phyloP scores from a whole-genome alignment of 345 rosid species.

The Murraya paniculata region DNA sequence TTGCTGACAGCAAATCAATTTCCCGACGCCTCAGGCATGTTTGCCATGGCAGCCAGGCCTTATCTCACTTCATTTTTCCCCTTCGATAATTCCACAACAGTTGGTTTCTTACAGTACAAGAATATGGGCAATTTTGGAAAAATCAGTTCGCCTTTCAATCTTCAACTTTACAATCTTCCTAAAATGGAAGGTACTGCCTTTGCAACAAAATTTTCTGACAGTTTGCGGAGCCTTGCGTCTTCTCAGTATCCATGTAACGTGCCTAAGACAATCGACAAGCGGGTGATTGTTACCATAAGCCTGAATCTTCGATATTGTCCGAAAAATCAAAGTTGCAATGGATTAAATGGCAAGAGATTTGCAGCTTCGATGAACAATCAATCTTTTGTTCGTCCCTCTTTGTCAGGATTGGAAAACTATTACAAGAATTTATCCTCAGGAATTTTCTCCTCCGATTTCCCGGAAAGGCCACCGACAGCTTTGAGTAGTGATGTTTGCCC shows the following conservation, averaged over 20 bases:
- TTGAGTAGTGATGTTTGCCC: no score
- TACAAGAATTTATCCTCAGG: slow-evolving; percentile 35
- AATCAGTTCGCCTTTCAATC: background rate
- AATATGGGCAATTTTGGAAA: background rate
- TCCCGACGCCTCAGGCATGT: slow-evolving; percentile 27
- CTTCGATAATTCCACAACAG: slow-evolving; percentile 51
- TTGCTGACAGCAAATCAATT: slow-evolving; percentile 43
- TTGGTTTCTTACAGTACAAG: slow-evolving; percentile 46
- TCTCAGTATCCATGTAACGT: slow-evolving; percentile 52
- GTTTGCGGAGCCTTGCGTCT: slow-evolving; percentile 44
- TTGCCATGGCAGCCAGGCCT: slow-evolving; percentile 53
- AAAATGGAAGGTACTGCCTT: slow-evolving; percentile 42
- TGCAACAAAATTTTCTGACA: slow-evolving; percentile 36
- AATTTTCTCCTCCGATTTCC: slow-evolving; percentile 41
- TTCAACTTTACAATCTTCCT: slow-evolving; percentile 31
- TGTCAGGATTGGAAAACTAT: slow-evolving; percentile 43
- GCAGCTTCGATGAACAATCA: slow-evolving; percentile 60
- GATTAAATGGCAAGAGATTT: slow-evolving; percentile 39
- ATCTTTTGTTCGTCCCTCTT: slow-evolving; percentile 46
- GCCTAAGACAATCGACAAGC: slow-evolving; percentile 47
- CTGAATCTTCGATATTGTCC: slow-evolving; percentile 64
- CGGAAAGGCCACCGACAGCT: slow-evolving; percentile 34
- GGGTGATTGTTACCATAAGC: slow-evolving; percentile 41
- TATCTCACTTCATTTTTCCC: slow-evolving; percentile 51
- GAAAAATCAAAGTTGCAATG: slow-evolving; percentile 28